Conservation (phyloP, 106 monocot species). For the Acorus calamus region DNA sequence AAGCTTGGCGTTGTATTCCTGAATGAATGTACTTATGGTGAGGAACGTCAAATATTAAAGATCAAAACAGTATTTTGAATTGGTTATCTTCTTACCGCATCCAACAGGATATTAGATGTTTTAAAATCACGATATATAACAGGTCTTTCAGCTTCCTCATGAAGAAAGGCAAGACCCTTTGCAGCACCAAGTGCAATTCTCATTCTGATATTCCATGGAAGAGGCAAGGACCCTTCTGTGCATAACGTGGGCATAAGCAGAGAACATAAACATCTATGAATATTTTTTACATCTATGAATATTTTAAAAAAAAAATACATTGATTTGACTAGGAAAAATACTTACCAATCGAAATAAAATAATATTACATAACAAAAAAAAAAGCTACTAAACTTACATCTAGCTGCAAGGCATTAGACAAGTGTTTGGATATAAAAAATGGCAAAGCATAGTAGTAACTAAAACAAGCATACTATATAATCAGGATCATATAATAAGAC, state of each 20-base stretch:
- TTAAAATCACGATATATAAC: conserved; percentile 73
- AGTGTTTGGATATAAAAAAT: no score
- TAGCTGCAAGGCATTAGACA: no score
- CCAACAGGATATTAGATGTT: conserved; percentile 55
- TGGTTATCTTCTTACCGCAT: conserved; percentile 23
- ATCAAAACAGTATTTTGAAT: no score
- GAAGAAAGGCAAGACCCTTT: conserved; percentile 55
- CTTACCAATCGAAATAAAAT: no score
- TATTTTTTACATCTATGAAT: background rate
- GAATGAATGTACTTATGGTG: conserved; percentile 2
- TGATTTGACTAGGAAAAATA: background rate
- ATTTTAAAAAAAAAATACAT: background rate
- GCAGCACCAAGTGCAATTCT: conserved; percentile 65
- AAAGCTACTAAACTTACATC: no score
- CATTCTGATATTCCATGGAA: conserved; percentile 48
- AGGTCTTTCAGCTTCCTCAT: conserved; percentile 63
- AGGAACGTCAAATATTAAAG: background rate
- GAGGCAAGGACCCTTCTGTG: conserved; percentile 48
- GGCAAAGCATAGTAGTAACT: no score
- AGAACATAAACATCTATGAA: background rate
- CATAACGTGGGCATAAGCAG: conserved; percentile 5
- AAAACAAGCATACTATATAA: no score
- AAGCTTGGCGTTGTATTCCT: conserved; percentile 80
- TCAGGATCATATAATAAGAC: no score
- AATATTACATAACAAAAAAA: no score